These are phyloP conservation scores for Apophysomyces sp. DNA, from an alignment of 371 early-diverging fungal species.

Conservation along the genomic window DNA sequence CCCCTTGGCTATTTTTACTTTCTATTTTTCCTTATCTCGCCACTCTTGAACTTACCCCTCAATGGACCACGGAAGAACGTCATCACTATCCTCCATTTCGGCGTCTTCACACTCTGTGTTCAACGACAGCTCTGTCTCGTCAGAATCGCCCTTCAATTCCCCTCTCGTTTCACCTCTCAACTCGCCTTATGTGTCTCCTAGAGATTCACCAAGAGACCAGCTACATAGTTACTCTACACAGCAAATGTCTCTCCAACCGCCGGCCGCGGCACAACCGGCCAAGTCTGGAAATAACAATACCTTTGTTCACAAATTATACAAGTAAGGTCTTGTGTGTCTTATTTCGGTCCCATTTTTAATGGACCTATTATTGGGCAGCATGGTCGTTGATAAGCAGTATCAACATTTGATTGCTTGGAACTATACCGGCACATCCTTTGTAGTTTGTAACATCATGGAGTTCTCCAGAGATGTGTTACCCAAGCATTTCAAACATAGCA, in stretches of 20 bases:
- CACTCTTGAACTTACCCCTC: not conserved
- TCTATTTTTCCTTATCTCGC: not conserved
- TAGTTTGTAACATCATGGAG: slow-evolving; percentile 80
- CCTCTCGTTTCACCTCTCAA: slow-evolving; percentile 28
- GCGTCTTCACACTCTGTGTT: slow-evolving; percentile 24
- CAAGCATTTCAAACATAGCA: slow-evolving; percentile 79
- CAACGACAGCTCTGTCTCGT: slow-evolving; percentile 27
- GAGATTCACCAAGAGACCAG: slow-evolving; percentile 26
- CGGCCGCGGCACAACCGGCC: not conserved
- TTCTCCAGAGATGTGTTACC: slow-evolving; percentile 74
- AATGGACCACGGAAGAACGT: slow-evolving; percentile 21
- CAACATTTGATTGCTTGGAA: slow-evolving; percentile 79
- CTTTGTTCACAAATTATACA: slow-evolving; percentile 33
- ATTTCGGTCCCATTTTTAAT: slow-evolving; percentile 4
- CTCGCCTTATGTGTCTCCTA: slow-evolving; percentile 24
- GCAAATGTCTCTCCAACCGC: slow-evolving; percentile 17
- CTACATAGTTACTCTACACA: slow-evolving; percentile 24
- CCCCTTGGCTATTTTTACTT: not conserved
- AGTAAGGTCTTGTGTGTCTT: slow-evolving; percentile 10
- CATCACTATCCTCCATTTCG: slow-evolving; percentile 17
- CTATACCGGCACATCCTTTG: slow-evolving; percentile 77
- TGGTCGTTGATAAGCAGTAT: slow-evolving; percentile 73
- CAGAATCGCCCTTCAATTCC: slow-evolving; percentile 35
- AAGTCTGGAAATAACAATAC: slow-evolving; percentile 15
- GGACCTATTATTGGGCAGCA: slow-evolving; percentile 33